These are phyloP conservation scores for Ichthyophonus hoferi DNA, from an alignment of 208 protist genomes.

Conservation along the genomic window DNA sequence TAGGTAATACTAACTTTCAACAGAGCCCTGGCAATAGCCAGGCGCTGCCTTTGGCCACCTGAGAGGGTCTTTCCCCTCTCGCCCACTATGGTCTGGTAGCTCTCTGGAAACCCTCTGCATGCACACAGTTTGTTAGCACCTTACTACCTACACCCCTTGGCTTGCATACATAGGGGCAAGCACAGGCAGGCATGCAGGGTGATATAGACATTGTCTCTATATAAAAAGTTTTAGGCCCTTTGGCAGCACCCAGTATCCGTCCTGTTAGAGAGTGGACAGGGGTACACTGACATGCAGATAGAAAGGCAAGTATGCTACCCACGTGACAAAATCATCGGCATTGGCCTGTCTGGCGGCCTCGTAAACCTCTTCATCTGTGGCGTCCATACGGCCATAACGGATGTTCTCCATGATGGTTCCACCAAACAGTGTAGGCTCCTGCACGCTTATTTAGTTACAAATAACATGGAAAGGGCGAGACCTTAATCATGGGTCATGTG, in stretches of 20 bases:
- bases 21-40: neutral
- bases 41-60: slow-evolving; percentile 3
- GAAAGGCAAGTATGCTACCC: neutral
- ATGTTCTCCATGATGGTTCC: slow-evolving; percentile 46
- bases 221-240: too few relatives aligned
- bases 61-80: slow-evolving; percentile 1
- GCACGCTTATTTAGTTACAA: neutral
- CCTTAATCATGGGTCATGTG: too few relatives aligned
- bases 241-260: too few relatives aligned
- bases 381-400: neutral
- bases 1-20: too few relatives aligned
- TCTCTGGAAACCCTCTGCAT: slow-evolving; percentile 21
- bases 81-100: slow-evolving; percentile 49
- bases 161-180: too few relatives aligned
- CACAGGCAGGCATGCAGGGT: neutral
- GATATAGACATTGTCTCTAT: neutral
- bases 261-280: too few relatives aligned
- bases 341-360: slow-evolving; percentile 49
- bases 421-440: slow-evolving; percentile 45
- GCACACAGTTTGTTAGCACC: neutral
- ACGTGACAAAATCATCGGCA: slow-evolving; percentile 53
- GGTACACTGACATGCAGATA: neutral
- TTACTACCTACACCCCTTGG: too few relatives aligned
- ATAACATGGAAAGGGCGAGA: too few relatives aligned
- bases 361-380: slow-evolving; percentile 51